Conservation (phyloP, 2,329 filamentous ascomycete species). For the Botryotinia calthae region DNA sequence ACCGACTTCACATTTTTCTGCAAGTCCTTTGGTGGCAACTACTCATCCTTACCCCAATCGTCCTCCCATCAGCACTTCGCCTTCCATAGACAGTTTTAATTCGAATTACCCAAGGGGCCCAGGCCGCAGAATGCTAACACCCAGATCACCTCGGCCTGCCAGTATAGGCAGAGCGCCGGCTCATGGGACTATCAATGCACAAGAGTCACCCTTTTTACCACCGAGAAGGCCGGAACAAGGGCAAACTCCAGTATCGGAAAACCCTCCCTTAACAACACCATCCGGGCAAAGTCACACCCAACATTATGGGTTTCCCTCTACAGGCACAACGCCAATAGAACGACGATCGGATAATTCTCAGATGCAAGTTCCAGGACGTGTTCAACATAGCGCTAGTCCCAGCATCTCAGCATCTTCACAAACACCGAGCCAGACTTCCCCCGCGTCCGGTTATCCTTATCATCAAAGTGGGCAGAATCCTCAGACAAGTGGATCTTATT, state of each 20-base stretch:
- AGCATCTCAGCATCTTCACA: constrained; percentile 49
- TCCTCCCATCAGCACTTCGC: constrained; percentile 28
- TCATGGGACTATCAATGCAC: constrained; percentile 48
- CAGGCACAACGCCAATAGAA: constrained; percentile 41
- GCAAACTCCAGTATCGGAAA: constrained; percentile 40
- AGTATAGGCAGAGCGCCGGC: constrained; percentile 48
- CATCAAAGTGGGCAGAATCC: constrained; percentile 32
- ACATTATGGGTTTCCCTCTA: constrained; percentile 41
- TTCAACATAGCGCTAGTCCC: constrained; percentile 45
- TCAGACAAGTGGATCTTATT: constrained; percentile 32
- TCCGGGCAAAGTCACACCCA: constrained; percentile 29
- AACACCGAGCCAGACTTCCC: constrained; percentile 43
- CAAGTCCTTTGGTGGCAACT: constrained; percentile 29
- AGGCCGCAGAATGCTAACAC: constrained; percentile 34
- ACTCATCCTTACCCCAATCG: constrained; percentile 30
- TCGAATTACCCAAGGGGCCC: constrained; percentile 33
- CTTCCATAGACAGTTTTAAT: constrained; percentile 27
- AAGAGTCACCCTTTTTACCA: constrained; percentile 48
- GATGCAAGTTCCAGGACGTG: constrained; percentile 43
- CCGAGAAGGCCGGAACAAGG: constrained; percentile 45
- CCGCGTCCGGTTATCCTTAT: constrained; percentile 34
- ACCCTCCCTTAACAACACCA: constrained; percentile 44
- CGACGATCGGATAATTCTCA: constrained; percentile 37
- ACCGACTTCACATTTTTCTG: constrained; percentile 29
- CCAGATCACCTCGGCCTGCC: constrained; percentile 48